A percentile compares a stretch with the other conserved stretches of the same genome.
These are phyloP conservation scores for Euclidium syriacum DNA, from an alignment of 345 rosid genomes.

Conservation along the genomic window DNA sequence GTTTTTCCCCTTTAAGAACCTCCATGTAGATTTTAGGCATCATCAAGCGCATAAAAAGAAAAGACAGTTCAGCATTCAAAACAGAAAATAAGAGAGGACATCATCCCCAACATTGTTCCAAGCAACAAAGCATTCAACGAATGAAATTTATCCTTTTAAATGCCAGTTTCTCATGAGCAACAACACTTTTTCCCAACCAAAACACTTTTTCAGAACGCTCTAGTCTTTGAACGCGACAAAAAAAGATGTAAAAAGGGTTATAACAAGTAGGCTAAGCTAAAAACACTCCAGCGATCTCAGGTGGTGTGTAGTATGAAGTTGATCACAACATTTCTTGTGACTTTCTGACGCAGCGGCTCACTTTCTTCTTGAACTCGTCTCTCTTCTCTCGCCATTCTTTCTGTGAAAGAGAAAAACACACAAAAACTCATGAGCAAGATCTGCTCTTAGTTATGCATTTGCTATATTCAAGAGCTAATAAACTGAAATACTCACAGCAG, in stretches of 20 bases:
- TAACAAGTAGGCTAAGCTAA: too few relatives aligned
- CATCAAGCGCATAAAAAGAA: neutral
- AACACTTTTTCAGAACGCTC: constrained; percentile 14
- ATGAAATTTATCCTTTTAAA: neutral
- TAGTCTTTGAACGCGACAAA: neutral
- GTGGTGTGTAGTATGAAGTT: neutral
- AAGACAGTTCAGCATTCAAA: neutral
- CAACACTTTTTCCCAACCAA: constrained; percentile 16
- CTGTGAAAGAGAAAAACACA: constrained; percentile 31
- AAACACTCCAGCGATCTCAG: neutral
- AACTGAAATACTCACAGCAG: constrained; percentile 51
- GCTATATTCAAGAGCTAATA: neutral
- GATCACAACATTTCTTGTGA: constrained; percentile 62
- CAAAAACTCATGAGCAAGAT: neutral
- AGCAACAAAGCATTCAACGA: constrained; percentile 10
- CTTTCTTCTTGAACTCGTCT: constrained; percentile 70
- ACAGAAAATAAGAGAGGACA: neutral
- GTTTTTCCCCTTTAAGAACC: too few relatives aligned
- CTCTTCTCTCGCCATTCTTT: constrained; percentile 72
- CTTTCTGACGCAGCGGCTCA: constrained; percentile 57
- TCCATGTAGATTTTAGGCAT: too few relatives aligned
- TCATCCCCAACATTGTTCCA: neutral
- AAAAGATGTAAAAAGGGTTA: neutral
- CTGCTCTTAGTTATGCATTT: neutral
- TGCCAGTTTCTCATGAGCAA: constrained; percentile 21